A percentile compares a stretch with the other conserved stretches of the same genome.
phyloP scores from a whole-genome alignment of 495 filamentous ascomycete genomes.

The Trichocladium uniseriatum region DNA sequence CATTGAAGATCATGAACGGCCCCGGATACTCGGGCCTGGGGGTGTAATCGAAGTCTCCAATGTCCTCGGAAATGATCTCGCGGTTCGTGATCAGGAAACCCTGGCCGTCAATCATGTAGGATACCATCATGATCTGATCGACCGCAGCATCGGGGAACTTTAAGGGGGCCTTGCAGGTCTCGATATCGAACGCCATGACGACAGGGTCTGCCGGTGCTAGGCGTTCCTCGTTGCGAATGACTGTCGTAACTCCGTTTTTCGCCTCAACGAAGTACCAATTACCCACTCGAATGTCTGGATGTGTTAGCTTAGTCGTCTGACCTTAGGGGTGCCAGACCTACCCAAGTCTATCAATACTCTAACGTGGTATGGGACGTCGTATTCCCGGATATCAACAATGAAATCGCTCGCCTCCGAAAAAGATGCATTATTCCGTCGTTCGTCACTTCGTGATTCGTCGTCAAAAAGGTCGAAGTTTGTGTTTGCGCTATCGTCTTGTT shows the following conservation, averaged over 20 bases:
- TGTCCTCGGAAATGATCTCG: conserved; percentile 96
- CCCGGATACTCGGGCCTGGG: conserved; percentile 93
- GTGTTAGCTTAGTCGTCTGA: conserved; percentile 14
- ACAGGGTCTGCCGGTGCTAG: conserved; percentile 85
- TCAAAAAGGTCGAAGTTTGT: conserved; percentile 95
- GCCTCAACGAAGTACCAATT: conserved; percentile 96
- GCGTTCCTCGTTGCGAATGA: conserved; percentile 81
- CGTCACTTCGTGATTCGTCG: conserved; percentile 77
- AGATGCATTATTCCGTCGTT: conserved; percentile 68
- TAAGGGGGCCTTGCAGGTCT: conserved; percentile 90
- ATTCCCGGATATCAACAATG: conserved; percentile 98
- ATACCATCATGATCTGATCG: conserved; percentile 99
- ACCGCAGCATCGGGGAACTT: conserved; percentile 96
- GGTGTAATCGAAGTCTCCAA: conserved; percentile 96
- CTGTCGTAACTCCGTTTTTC: conserved; percentile 75
- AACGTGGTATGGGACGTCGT: conserved; percentile 98
- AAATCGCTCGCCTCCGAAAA: conserved; percentile 89
- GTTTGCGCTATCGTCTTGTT: conserved; percentile 50
- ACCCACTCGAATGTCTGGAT: conserved; percentile 79
- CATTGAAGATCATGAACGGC: conserved; percentile 95
- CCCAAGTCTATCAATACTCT: conserved; percentile 94
- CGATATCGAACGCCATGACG: conserved; percentile 96
- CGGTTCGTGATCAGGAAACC: conserved; percentile 97
- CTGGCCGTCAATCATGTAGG: conserved; percentile 99
- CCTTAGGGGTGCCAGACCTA: conserved; percentile 30